Base-by-base conservation (phyloP, 352 stramenopile genomes). In the Phytophthora aleatoria region DNA sequence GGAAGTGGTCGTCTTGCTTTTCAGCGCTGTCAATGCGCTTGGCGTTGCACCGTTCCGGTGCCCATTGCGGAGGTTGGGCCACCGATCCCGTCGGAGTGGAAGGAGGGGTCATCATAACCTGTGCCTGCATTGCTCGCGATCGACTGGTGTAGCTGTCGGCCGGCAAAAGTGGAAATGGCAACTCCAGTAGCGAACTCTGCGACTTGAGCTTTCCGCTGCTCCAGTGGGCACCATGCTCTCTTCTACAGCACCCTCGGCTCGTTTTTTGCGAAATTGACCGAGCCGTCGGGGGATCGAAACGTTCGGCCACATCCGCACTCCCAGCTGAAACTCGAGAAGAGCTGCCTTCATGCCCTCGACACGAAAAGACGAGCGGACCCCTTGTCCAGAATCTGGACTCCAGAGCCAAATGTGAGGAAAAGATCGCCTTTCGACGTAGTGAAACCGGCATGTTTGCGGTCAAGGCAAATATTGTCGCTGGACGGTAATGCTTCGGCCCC, bases 301-400 rank as follows among this genome's bases (percentile, higher is more conserved):
- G 50, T 72, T 20, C 20, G 20, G 20, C 20, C 20, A 20, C 20
- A 20, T 20, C 44, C 57, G 57, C 33, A 69, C 49, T n/a, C 38
- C 68, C 63, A 73, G 64, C 69, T 76, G 68, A 58, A 56, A 57
- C 52, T 28, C 13, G 33, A 57, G 67, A 72, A 75, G 67, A 64
- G 56, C 63, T 61, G 58, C 57, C 44, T 69, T 48, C 59, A 50
- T 54, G 52, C 67, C 42, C 20, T 62, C 24, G 13, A 56, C 48
- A 39, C 63, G 68, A 73, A 73, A 73, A 70, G 69, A 71, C 64
- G 64, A 76, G 39, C 35, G 48, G 42, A 44, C 57, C 36, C 8
- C 12, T 38, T 38, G 33, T 12, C 33, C 33, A 41, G 35, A 41
- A 20, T 20, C 20, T 20, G 20, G 20, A 20, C 20, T 20, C 20